phyloP scores from a whole-genome alignment of 2,329 filamentous ascomycete genomes.

The Hypoxylon sp. region DNA sequence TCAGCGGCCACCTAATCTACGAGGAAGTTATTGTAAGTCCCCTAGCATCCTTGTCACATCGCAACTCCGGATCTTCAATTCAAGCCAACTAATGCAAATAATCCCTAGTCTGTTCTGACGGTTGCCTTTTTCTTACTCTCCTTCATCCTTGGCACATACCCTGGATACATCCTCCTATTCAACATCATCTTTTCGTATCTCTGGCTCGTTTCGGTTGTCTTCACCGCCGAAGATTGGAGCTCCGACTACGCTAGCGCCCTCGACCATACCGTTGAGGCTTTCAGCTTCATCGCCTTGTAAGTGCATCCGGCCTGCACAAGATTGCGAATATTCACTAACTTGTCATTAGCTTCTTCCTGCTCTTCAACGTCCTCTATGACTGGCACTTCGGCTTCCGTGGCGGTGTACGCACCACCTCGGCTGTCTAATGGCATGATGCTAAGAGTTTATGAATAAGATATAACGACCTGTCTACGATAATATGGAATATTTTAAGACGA shows the following conservation, averaged over 20 bases:
- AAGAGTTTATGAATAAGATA: conserved; percentile 11
- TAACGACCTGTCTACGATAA: conserved; percentile 7
- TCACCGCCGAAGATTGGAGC: conserved; percentile 52
- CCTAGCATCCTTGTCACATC: background rate
- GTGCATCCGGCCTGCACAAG: conserved; percentile 19
- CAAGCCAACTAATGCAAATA: conserved; percentile 14
- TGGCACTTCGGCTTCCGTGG: conserved; percentile 54
- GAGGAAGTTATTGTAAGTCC: conserved; percentile 54
- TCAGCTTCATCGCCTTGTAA: conserved; percentile 56
- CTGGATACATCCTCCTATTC: conserved; percentile 52
- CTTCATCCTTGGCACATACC: conserved; percentile 51
- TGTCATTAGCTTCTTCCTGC: conserved; percentile 51
- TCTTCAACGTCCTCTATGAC: conserved; percentile 55
- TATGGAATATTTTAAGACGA: background rate
- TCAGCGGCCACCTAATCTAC: conserved; percentile 52
- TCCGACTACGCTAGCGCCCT: conserved; percentile 44
- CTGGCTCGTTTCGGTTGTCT: conserved; percentile 55
- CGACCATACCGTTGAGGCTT: conserved; percentile 53
- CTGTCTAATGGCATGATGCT: conserved; percentile 44
- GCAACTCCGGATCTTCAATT: background rate
- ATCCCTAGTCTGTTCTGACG: conserved; percentile 53
- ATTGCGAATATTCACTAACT: conserved; percentile 10
- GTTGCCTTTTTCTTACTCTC: conserved; percentile 53
- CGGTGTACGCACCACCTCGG: conserved; percentile 40
- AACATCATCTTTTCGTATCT: conserved; percentile 57